Percentiles rank a stretch among this genome's conserved stretches.
These are phyloP conservation scores for Trichodelitschia bisporula DNA, from an alignment of 495 filamentous ascomycete species.

Conservation along the genomic window DNA sequence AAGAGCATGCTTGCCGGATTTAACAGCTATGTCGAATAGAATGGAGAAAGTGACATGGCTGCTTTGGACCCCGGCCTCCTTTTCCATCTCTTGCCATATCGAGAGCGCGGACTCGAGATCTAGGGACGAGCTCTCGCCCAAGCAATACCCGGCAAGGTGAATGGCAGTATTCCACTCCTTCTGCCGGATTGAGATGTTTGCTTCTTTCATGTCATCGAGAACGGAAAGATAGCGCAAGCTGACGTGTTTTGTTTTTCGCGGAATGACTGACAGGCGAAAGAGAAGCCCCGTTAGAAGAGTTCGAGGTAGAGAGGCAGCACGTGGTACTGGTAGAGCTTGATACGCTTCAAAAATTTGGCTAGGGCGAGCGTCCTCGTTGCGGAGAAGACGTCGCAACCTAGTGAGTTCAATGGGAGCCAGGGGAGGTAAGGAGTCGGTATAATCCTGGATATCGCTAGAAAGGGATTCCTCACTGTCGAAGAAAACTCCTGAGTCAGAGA, in stretches of 20 bases:
- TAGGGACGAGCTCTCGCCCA: conserved; percentile 29
- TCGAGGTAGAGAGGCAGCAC: conserved; percentile 36
- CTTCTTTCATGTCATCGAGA: conserved; percentile 54
- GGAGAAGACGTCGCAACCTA: conserved; percentile 19
- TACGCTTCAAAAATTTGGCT: conserved; percentile 35
- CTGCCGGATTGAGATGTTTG: conserved; percentile 33
- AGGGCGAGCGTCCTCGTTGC: conserved; percentile 21
- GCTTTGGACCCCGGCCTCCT: conserved; percentile 31
- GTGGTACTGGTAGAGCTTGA: conserved; percentile 32
- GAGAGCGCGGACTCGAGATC: conserved; percentile 50
- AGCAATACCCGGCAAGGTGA: conserved; percentile 47
- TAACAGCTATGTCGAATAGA: conserved; percentile 70
- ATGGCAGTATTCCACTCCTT: conserved; percentile 68
- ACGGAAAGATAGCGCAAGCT: conserved; percentile 68
- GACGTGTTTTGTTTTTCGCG: conserved; percentile 25
- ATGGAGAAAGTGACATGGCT: conserved; percentile 69
- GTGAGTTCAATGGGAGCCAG: not conserved
- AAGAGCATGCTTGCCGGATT: conserved; percentile 55
- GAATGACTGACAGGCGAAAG: conserved; percentile 36
- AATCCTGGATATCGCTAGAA: too few relatives aligned
- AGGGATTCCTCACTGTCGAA: too few relatives aligned
- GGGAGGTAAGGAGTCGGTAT: too few relatives aligned
- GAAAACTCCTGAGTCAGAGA: not conserved
- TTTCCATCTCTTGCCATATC: conserved; percentile 80
- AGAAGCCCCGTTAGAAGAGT: conserved; percentile 37